Conservation (phyloP, 768 basidiomycete genomes). For the Cantharellus anzutake region DNA sequence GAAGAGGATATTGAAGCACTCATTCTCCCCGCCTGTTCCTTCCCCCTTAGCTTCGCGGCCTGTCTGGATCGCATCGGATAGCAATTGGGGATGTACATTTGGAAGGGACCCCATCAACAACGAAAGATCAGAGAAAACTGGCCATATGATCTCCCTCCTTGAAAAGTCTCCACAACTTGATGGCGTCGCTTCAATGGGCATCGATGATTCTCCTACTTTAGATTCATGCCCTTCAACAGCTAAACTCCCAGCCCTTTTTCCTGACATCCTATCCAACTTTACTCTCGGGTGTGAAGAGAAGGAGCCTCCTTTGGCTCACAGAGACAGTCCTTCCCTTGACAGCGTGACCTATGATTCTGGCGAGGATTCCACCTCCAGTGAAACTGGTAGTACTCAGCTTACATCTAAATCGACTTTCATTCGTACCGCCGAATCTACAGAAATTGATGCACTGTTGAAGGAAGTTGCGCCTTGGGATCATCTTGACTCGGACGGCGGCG, state of each 20-base stretch:
- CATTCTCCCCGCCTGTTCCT: background rate
- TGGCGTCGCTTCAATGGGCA: background rate
- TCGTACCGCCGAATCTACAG: too few relatives aligned
- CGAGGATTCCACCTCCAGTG: too few relatives aligned
- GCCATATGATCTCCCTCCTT: background rate
- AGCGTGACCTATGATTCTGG: too few relatives aligned
- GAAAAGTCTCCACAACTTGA: background rate
- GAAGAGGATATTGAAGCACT: background rate
- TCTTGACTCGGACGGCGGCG: background rate
- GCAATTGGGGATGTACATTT: background rate
- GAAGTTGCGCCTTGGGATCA: too few relatives aligned
- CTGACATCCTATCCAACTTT: background rate
- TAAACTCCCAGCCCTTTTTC: background rate
- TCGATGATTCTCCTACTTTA: background rate
- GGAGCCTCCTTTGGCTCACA: too few relatives aligned
- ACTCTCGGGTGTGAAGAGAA: too few relatives aligned
- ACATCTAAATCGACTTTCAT: too few relatives aligned
- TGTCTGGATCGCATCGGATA: background rate
- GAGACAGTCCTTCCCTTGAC: too few relatives aligned
- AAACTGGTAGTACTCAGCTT: too few relatives aligned
- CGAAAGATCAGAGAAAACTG: background rate
- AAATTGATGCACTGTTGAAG: too few relatives aligned
- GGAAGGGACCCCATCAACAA: background rate
- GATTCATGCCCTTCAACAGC: background rate
- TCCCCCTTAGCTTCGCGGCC: background rate